phyloP scores from a whole-genome alignment of 108 stramenopile species.

The Fistulifera pelliculosa region DNA sequence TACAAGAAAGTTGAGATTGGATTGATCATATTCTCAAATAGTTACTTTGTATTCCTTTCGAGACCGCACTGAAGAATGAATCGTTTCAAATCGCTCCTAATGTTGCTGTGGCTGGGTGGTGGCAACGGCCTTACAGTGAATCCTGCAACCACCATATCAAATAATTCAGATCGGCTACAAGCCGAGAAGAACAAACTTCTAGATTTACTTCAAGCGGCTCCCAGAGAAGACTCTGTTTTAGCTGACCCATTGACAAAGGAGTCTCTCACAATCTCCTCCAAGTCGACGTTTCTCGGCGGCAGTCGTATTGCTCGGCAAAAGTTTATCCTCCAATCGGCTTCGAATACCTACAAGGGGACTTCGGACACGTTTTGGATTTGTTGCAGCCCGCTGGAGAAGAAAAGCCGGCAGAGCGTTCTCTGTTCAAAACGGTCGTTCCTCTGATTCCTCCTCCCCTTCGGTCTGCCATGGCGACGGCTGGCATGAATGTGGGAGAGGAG shows the following conservation, averaged over 20 bases:
- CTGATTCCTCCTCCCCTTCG: slow-evolving; percentile 67
- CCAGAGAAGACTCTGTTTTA: slow-evolving; percentile 43
- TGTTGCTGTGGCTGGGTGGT: too few species aligned
- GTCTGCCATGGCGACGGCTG: slow-evolving; percentile 25
- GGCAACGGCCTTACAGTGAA: too few species aligned
- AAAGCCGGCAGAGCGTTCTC: slow-evolving; percentile 1
- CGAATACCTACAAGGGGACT: slow-evolving; percentile 35
- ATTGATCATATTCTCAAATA: too few species aligned
- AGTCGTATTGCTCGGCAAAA: slow-evolving; percentile 18
- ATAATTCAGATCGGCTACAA: too few species aligned
- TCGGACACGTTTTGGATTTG: slow-evolving; percentile 60
- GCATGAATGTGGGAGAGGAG: slow-evolving; percentile 18
- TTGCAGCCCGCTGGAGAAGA: slow-evolving; percentile 35
- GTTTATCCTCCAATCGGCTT: slow-evolving; percentile 30
- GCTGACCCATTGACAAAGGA: slow-evolving; percentile 73
- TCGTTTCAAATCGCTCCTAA: too few species aligned
- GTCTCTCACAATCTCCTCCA: slow-evolving; percentile 27
- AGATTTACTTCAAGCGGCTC: slow-evolving; percentile 12
- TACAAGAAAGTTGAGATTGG: too few species aligned
- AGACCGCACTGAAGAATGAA: too few species aligned
- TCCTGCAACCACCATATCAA: too few species aligned
- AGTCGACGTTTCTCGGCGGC: slow-evolving; percentile 33
- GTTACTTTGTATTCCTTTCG: too few species aligned
- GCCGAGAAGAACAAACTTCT: slow-evolving; percentile 22
- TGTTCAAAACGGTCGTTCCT: slow-evolving; percentile 22